phyloP scores from a whole-genome alignment of 2,329 filamentous ascomycete genomes.

The Zarea fungicola region DNA sequence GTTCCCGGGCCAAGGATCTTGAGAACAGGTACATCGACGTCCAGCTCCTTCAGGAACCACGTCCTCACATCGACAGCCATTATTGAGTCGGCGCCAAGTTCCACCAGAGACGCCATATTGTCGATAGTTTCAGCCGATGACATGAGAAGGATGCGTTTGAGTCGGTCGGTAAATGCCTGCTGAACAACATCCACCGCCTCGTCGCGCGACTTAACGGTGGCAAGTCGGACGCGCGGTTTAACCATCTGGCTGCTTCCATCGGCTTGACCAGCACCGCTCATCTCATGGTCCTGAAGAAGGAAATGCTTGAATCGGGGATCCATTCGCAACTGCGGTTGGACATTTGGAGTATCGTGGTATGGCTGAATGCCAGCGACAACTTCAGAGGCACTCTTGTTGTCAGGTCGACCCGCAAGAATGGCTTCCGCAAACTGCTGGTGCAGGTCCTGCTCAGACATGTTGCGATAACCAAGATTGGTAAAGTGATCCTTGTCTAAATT shows the following conservation, averaged over 20 bases:
- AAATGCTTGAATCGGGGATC: slow-evolving; percentile 3
- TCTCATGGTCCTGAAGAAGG: not conserved
- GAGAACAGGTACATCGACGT: slow-evolving; percentile 41
- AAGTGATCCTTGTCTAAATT: slow-evolving; percentile 16
- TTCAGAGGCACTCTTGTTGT: slow-evolving; percentile 1
- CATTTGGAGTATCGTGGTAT: not conserved
- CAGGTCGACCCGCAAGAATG: slow-evolving; percentile 19
- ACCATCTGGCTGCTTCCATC: not conserved
- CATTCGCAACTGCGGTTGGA: not conserved
- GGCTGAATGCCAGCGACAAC: slow-evolving; percentile 10
- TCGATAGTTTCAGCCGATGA: not conserved
- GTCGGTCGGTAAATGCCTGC: not conserved
- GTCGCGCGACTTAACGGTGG: not conserved
- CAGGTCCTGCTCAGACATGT: slow-evolving; percentile 26
- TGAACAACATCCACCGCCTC: not conserved
- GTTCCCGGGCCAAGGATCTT: slow-evolving; percentile 24
- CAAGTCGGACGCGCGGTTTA: not conserved
- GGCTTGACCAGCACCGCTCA: not conserved
- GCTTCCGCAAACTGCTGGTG: slow-evolving; percentile 26
- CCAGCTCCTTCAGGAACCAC: slow-evolving; percentile 43
- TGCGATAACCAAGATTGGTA: slow-evolving; percentile 16
- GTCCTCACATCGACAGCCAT: slow-evolving; percentile 35
- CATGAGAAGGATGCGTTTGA: slow-evolving; percentile 1
- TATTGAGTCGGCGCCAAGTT: slow-evolving; percentile 26
- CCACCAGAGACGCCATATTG: not conserved